A percentile compares a stretch with the other conserved stretches of the same genome.
These are phyloP conservation scores for Eutrema heterophyllum DNA, from an alignment of 345 rosid species.

Conservation along the genomic window DNA sequence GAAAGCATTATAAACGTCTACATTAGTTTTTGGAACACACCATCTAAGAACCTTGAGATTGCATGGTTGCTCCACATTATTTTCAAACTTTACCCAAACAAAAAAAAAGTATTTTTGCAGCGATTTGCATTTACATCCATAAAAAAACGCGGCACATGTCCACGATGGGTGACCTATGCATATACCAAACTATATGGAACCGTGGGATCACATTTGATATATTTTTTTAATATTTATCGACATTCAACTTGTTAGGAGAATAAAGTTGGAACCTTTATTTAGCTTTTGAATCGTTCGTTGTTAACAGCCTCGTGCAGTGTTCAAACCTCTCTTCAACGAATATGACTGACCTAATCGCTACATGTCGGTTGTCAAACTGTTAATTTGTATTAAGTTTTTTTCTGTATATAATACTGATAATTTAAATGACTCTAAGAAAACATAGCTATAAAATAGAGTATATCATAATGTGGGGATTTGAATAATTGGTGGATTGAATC, in stretches of 20 bases:
- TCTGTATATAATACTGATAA: not conserved
- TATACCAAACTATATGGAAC: constrained; percentile 21
- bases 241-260: constrained; percentile 21
- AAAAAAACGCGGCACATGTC: constrained; percentile 23
- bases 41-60: not conserved
- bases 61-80: not conserved
- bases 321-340: constrained; percentile 18
- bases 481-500: not conserved
- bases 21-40: not conserved
- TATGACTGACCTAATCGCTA: constrained; percentile 5
- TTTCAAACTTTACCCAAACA: not conserved
- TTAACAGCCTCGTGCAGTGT: constrained; percentile 7
- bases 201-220: constrained; percentile 21
- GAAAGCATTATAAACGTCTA: not conserved
- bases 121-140: constrained; percentile 1
- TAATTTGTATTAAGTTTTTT: not conserved
- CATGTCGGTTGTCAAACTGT: not conserved
- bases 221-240: constrained; percentile 25
- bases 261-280: constrained; percentile 5
- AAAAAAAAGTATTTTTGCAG: not conserved
- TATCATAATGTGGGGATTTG: not conserved
- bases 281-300: constrained; percentile 13
- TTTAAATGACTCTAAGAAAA: not conserved
- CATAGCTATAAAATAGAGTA: not conserved
- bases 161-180: constrained; percentile 23